phyloP scores from a whole-genome alignment of 192 early-diverging fungal species.

The Coemansia sp. region DNA sequence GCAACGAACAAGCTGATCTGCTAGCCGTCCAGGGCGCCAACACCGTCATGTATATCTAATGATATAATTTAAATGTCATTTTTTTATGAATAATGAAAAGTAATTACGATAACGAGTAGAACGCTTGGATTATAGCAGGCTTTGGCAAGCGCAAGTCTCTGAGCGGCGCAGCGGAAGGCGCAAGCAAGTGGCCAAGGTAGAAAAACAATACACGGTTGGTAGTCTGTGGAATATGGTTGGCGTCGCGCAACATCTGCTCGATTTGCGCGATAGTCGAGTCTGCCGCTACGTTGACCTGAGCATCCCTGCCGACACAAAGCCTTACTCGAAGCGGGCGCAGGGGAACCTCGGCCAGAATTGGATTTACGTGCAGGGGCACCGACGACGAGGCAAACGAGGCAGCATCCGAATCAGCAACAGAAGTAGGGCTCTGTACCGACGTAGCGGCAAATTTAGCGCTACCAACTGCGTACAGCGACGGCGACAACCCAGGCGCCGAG shows the following conservation, averaged over 20 bases:
- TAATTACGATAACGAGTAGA: constrained; percentile 8
- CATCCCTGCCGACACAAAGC: constrained; percentile 24
- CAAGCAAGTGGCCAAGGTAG: constrained; percentile 55
- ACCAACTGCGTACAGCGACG: background rate
- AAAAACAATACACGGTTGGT: constrained; percentile 46
- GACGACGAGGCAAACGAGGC: constrained; percentile 13
- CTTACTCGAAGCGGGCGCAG: constrained; percentile 15
- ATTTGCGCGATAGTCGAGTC: constrained; percentile 40
- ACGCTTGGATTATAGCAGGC: constrained; percentile 25
- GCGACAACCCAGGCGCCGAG: constrained; percentile 3
- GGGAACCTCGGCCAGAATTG: background rate
- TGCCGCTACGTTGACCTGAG: constrained; percentile 10
- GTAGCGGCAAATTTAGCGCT: background rate
- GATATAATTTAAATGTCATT: background rate
- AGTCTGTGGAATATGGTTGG: constrained; percentile 11
- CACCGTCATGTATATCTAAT: background rate
- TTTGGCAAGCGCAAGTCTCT: constrained; percentile 26
- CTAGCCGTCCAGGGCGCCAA: constrained; percentile 75
- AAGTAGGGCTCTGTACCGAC: constrained; percentile 13
- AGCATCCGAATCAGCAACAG: constrained; percentile 12
- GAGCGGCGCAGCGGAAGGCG: constrained; percentile 21
- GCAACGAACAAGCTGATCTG: constrained; percentile 80
- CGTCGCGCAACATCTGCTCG: constrained; percentile 21
- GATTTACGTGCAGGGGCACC: background rate
- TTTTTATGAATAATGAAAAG: background rate